Evolutionary conservation across 495 filamentous ascomycete species (phyloP).

Genomic region (Letharia columbiana): DNA sequence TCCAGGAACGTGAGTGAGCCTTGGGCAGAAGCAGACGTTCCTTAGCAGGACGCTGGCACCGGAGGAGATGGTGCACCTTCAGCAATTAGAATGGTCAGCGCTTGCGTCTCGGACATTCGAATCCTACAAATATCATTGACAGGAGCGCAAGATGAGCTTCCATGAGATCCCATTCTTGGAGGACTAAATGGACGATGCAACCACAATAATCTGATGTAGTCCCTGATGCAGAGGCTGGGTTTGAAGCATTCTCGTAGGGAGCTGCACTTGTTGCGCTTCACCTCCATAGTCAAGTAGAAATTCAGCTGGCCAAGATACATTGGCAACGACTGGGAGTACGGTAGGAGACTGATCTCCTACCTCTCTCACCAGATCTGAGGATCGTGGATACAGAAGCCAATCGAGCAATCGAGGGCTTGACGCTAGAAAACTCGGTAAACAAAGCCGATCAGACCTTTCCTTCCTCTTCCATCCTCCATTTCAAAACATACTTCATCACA

Average conservation of each 20-base stretch:
- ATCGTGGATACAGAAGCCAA: neutral
- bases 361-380: neutral
- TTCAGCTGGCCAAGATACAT: neutral
- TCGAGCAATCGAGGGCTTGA: neutral
- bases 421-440: conserved; percentile 13
- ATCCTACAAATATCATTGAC: too few species aligned
- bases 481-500: neutral
- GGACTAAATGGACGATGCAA: neutral
- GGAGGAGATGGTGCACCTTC: too few species aligned
- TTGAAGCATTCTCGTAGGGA: neutral
- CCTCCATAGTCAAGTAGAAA: neutral
- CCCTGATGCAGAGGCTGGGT: neutral
- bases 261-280: neutral
- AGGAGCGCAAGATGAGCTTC: too few species aligned
- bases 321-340: neutral
- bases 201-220: neutral
- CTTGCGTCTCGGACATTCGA: too few species aligned
- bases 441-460: neutral
- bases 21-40: too few species aligned
- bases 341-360: neutral
- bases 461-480: neutral
- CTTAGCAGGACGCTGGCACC: too few species aligned
- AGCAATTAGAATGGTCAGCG: too few species aligned
- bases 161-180: neutral
- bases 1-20: too few species aligned